A percentile compares a stretch with the other conserved stretches of the same genome.
Conservation (phyloP, 2,329 filamentous ascomycete species). For the Tolypocladium tundrense region DNA sequence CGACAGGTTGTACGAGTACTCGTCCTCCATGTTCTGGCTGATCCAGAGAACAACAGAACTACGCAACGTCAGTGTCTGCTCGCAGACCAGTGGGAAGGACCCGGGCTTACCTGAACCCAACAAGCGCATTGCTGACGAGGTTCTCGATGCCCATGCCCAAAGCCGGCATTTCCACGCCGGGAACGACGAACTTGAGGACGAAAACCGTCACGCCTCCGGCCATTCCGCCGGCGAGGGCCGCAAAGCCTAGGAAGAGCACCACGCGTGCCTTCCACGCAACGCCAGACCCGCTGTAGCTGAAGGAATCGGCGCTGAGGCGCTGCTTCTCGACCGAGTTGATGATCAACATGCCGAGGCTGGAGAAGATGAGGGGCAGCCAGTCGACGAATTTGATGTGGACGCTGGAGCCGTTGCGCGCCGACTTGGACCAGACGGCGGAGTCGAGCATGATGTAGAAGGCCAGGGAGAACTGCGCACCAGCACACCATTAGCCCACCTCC, state of each 20-base stretch:
- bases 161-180: conserved; percentile 46
- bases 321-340: conserved; percentile 62
- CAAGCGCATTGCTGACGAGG: conserved; percentile 53
- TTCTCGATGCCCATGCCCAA: conserved; percentile 57
- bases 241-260: conserved; percentile 58
- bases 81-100: not conserved
- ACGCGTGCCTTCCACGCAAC: conserved; percentile 61
- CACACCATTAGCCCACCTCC: not conserved
- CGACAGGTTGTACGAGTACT: conserved; percentile 58
- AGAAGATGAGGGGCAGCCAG: conserved; percentile 61
- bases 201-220: conserved; percentile 59
- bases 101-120: conserved; percentile 44
- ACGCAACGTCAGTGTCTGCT: conserved; percentile 6
- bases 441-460: conserved; percentile 62
- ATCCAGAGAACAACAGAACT: conserved; percentile 58
- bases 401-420: conserved; percentile 45
- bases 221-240: conserved; percentile 55
- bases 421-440: conserved; percentile 57
- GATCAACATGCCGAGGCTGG: conserved; percentile 57
- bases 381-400: conserved; percentile 56
- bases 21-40: conserved; percentile 64
- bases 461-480: conserved; percentile 48
- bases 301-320: conserved; percentile 51
- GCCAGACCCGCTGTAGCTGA: conserved; percentile 50
- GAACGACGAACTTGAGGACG: conserved; percentile 54